These are phyloP conservation scores for Ophiocordyceps camponoti-saundersi DNA, from an alignment of 2,329 filamentous ascomycete genomes.

Conservation along the genomic window DNA sequence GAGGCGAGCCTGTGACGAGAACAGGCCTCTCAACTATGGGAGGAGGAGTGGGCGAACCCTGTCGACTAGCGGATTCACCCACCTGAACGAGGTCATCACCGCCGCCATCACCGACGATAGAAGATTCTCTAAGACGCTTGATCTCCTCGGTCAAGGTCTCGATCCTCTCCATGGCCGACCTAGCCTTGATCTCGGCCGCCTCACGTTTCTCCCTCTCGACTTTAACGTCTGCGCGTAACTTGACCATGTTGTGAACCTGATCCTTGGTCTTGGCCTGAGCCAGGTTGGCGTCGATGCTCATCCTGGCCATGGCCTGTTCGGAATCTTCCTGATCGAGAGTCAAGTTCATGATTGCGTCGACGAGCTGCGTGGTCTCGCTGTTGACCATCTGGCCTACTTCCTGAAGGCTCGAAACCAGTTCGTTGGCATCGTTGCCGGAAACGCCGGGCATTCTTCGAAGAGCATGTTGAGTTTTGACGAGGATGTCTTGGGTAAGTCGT, in stretches of 20 bases:
- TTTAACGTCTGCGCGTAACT: constrained; percentile 13
- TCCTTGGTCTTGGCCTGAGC: constrained; percentile 16
- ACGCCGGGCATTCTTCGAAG: constrained; percentile 23
- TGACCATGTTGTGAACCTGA: constrained; percentile 13
- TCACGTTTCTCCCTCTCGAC: constrained; percentile 14
- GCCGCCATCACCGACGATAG: constrained; percentile 5
- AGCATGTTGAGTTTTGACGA: constrained; percentile 19
- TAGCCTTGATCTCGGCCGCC: constrained; percentile 10
- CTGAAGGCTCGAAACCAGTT: constrained; percentile 17
- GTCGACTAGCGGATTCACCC: constrained; percentile 2
- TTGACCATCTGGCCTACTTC: constrained; percentile 20
- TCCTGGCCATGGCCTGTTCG: constrained; percentile 18
- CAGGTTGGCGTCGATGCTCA: constrained; percentile 21
- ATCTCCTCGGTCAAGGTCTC: constrained; percentile 12
- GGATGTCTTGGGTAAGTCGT: constrained; percentile 16
- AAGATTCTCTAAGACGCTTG: constrained; percentile 10
- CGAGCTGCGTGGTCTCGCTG: constrained; percentile 20
- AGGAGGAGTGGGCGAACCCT: neutral
- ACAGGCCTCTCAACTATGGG: neutral
- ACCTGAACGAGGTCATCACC: constrained; percentile 15
- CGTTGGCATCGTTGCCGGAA: constrained; percentile 15
- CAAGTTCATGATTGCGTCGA: constrained; percentile 19
- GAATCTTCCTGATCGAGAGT: constrained; percentile 20
- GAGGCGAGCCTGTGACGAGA: neutral
- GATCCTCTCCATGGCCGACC: constrained; percentile 11